A percentile compares a stretch with the other conserved stretches of the same genome.
These are phyloP conservation scores for Oenanthe javanica DNA, from an alignment of 140 eudicot genomes.

Conservation along the genomic window DNA sequence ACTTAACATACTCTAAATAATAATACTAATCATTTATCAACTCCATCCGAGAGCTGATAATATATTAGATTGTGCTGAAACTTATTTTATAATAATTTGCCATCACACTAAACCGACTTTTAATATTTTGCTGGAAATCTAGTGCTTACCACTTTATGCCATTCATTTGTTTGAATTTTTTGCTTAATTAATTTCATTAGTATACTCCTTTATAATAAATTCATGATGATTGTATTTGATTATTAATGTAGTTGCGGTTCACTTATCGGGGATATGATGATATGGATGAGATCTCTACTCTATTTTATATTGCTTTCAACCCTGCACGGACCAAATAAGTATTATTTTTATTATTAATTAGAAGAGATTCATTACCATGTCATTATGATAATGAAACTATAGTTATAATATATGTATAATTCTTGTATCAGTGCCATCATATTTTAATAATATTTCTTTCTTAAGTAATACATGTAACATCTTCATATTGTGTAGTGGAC, in stretches of 20 bases:
- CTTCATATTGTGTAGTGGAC: no score
- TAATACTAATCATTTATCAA: neutral
- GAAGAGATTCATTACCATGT: neutral
- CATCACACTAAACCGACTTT: neutral
- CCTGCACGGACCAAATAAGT: conserved; percentile 78
- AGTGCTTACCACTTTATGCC: neutral
- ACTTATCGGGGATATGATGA: conserved; percentile 94
- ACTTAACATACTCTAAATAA: neutral
- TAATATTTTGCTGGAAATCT: no score
- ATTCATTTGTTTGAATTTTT: neutral
- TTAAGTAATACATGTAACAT: no score
- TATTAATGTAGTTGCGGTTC: conserved; percentile 70
- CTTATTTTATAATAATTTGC: no score
- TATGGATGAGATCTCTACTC: conserved; percentile 96
- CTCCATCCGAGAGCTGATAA: no score
- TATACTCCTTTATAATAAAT: neutral
- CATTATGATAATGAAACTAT: neutral
- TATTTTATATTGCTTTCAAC: conserved; percentile 73
- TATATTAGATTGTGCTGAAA: no score
- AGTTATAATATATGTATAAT: neutral
- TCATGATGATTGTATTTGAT: conserved; percentile 3
- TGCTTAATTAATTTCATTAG: neutral
- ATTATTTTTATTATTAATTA: neutral
- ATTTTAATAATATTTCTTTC: no score
- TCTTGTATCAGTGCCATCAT: neutral